These are phyloP conservation scores for Kalmusia sp. DNA, from an alignment of 2,329 filamentous ascomycete genomes.

Conservation along the genomic window DNA sequence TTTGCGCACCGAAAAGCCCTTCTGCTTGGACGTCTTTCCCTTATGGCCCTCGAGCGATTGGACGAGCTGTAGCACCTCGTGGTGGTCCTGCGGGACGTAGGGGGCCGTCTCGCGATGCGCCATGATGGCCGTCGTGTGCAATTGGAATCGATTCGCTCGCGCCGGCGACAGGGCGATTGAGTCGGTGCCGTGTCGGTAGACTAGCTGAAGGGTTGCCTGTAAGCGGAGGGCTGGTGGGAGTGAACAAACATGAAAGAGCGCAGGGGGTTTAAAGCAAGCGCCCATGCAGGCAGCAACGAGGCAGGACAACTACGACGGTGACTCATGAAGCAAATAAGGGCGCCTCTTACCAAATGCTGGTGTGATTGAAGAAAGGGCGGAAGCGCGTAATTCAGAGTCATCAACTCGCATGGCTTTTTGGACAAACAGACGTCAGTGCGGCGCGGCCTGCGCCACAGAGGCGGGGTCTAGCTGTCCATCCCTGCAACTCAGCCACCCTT, in stretches of 20 bases:
- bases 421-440: conserved; percentile 6
- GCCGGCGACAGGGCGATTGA: background rate
- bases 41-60: conserved; percentile 67
- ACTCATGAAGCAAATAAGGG: conserved; percentile 25
- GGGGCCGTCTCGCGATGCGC: conserved; percentile 62
- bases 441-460: no score
- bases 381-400: conserved; percentile 14
- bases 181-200: background rate
- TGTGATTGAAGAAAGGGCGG: conserved; percentile 15
- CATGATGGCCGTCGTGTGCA: conserved; percentile 52
- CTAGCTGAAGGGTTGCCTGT: conserved; percentile 23
- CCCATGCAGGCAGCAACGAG: conserved; percentile 27
- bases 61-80: conserved; percentile 72
- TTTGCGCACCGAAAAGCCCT: conserved; percentile 77
- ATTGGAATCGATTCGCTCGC: background rate
- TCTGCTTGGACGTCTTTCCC: conserved; percentile 50
- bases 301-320: conserved; percentile 12
- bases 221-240: conserved; percentile 18
- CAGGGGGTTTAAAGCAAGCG: conserved; percentile 18
- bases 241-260: conserved; percentile 18
- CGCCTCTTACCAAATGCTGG: conserved; percentile 10
- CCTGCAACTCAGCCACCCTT: no score
- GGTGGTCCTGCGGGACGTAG: conserved; percentile 71
- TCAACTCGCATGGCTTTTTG: conserved; percentile 8
- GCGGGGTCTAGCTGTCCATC: no score